These are phyloP conservation scores for Trypanosomatidae sp. DNA, from an alignment of 208 protist species.

Conservation along the genomic window DNA sequence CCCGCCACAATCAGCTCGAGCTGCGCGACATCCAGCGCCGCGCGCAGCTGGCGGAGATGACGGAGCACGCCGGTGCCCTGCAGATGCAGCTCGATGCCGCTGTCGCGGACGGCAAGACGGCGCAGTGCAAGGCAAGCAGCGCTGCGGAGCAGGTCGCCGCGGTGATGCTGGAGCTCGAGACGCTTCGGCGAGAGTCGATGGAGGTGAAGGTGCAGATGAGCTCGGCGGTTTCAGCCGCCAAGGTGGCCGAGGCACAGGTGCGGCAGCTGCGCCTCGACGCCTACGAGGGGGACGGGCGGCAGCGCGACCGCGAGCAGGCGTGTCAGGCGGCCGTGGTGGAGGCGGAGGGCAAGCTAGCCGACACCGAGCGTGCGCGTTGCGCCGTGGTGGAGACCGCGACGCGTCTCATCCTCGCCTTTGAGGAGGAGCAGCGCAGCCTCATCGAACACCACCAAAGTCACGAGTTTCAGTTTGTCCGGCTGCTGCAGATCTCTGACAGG, in stretches of 20 bases:
- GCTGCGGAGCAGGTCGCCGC: conserved; percentile 19
- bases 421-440: conserved; percentile 44
- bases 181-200: conserved; percentile 19
- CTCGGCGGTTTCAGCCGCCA: conserved; percentile 26
- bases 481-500: conserved; percentile 37
- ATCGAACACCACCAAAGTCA: conserved; percentile 39
- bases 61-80: conserved; percentile 27
- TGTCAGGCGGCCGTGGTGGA: conserved; percentile 30
- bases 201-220: conserved; percentile 35
- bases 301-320: conserved; percentile 26
- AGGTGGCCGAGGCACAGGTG: conserved; percentile 30
- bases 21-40: conserved; percentile 32
- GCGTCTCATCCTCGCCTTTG: conserved; percentile 28
- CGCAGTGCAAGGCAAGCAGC: conserved; percentile 7
- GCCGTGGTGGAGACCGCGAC: conserved; percentile 5
- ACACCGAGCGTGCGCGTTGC: not conserved
- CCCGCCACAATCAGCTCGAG: conserved; percentile 31
- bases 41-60: conserved; percentile 30
- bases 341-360: conserved; percentile 22
- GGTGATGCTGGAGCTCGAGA: conserved; percentile 26
- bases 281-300: conserved; percentile 24
- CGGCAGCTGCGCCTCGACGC: conserved; percentile 22
- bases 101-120: conserved; percentile 11
- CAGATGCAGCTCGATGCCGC: conserved; percentile 28
- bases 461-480: conserved; percentile 23